Conservation (phyloP, 257 asterid genomes). For the Petrea volubilis region DNA sequence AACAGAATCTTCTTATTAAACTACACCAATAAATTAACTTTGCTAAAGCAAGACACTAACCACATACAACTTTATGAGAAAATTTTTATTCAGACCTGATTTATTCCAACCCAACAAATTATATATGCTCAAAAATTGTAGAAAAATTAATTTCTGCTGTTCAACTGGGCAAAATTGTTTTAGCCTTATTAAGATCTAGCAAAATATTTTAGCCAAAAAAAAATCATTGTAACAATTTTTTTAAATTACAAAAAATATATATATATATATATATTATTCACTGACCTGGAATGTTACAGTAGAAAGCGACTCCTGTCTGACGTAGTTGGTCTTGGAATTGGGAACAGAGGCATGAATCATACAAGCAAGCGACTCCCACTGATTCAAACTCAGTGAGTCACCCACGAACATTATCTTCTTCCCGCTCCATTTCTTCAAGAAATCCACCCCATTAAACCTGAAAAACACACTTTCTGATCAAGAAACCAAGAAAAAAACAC, state of each 20-base stretch:
- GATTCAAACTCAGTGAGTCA: slow-evolving; percentile 81
- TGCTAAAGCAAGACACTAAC: slow-evolving; percentile 19
- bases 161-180: not conserved
- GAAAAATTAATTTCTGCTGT: not conserved
- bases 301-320: slow-evolving; percentile 45
- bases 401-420: slow-evolving; percentile 85
- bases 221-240: not conserved
- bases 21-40: not conserved
- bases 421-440: slow-evolving; percentile 64
- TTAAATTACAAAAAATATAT: not conserved
- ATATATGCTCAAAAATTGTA: not conserved
- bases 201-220: not conserved
- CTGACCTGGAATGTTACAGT: slow-evolving; percentile 68
- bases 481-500: not conserved
- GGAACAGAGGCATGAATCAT: slow-evolving; percentile 71
- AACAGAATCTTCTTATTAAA: not conserved
- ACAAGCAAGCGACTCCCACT: slow-evolving; percentile 72
- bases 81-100: too few species aligned
- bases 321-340: slow-evolving; percentile 32
- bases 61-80: not conserved
- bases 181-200: not conserved
- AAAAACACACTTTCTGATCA: not conserved
- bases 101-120: too few species aligned
- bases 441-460: slow-evolving; percentile 70
- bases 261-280: not conserved